Evolutionary conservation across 208 protist genomes (phyloP), one percentile per base, ranked within the genome.

Genomic region (Sergeia podlipaevii): DNA sequence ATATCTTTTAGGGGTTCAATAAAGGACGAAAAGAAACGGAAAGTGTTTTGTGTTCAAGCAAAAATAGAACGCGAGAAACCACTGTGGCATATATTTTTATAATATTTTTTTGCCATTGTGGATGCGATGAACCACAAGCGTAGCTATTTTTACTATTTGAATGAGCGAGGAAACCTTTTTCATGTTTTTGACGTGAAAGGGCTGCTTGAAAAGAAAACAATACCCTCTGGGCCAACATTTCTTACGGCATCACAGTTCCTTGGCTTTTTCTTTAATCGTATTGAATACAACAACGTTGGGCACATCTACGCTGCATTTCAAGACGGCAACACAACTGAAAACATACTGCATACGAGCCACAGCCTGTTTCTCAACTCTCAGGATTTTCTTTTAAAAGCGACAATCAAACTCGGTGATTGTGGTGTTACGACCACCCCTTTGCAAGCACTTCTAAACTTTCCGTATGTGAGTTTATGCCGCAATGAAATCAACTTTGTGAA

Each of bases 71-170:
- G n/a, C n/a, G n/a, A n/a, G n/a, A n/a, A n/a, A n/a, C n/a, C n/a
- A n/a, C n/a, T n/a, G n/a, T n/a, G n/a, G 46, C 3, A 33, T 6
- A 50, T 15, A n/a, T 39, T 46, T 46, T 46, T 46, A 30, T 46
- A 30, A 29, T 6, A 38, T 50, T 50, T 7, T 50, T 50, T 50
- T 7, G 28, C 27, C 17, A 26, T 7, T 17, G n/a, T 41, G 21
- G 32, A 38, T 6, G 50, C 17, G 11, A 51, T 23, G 24, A 18
- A 30, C 13, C 27, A 38, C 26, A n/a, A n/a, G 32, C 33, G 71
- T 8, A 28, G 32, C 10, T 73, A 78, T 43, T 68, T 65, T 47
- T 73, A 78, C 28, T 78, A 70, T 28, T 54, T 78, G 26, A 72
- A 70, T 39, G 59, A 71, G 33, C 71, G 65, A 34, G 71, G 71